Evolutionary conservation across 2,329 filamentous ascomycete species (phyloP).

Genomic region (Penicillium sp.): DNA sequence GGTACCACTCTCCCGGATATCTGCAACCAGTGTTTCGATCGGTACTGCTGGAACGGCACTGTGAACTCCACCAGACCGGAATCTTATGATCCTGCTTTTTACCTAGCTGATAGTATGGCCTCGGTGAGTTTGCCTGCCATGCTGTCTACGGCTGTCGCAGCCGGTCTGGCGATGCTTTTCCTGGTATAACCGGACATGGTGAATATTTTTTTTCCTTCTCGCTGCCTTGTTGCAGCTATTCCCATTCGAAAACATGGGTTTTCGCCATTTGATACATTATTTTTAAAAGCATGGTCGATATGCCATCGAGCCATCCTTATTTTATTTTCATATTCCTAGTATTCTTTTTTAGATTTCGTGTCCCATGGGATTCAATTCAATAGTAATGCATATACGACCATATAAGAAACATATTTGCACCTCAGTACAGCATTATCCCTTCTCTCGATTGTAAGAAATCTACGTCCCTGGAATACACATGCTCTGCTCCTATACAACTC

Average conservation of each 20-base stretch:
- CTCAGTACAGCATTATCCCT: not conserved
- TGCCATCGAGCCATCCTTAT: not conserved
- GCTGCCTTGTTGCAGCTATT: not conserved
- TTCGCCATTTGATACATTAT: not conserved
- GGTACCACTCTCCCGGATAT: conserved; percentile 64
- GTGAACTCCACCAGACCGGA: conserved; percentile 39
- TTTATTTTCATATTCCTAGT: not conserved
- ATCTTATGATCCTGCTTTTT: conserved; percentile 42
- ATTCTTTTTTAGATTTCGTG: not conserved
- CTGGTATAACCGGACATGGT: conserved; percentile 3
- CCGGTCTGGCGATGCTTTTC: conserved; percentile 10
- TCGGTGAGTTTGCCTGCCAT: conserved; percentile 12
- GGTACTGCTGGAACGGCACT: conserved; percentile 94
- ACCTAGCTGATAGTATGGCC: conserved; percentile 10
- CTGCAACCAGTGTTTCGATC: conserved; percentile 72
- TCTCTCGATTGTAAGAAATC: not conserved
- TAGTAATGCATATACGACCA: not conserved
- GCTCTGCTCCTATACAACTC: not conserved
- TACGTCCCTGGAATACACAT: not conserved
- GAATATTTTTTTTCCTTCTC: not conserved
- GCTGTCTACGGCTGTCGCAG: conserved; percentile 11
- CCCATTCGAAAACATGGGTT: not conserved
- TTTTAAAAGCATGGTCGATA: not conserved
- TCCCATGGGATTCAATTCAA: not conserved
- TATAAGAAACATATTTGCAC: not conserved